Conservation (phyloP, 2,329 filamentous ascomycete species). For the Claviceps lovelessii region DNA sequence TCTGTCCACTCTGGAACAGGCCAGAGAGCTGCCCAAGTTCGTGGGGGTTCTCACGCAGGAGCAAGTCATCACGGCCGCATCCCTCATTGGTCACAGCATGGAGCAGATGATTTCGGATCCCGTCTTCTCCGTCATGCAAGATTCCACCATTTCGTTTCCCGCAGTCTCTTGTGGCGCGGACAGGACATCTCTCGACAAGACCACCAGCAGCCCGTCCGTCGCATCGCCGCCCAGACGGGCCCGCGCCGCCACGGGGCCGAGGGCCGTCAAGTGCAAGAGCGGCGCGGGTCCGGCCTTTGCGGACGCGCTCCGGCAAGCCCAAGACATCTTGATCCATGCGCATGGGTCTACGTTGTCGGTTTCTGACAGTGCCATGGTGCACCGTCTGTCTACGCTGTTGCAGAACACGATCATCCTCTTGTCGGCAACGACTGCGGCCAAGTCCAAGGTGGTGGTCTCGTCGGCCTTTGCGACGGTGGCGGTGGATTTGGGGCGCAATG, state of each 20-base stretch:
- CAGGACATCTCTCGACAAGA: constrained; percentile 22
- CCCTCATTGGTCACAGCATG: constrained; percentile 53
- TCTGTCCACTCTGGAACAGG: constrained; percentile 37
- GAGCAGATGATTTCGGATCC: constrained; percentile 64
- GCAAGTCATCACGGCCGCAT: constrained; percentile 51
- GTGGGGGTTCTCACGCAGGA: constrained; percentile 29
- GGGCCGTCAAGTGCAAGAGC: constrained; percentile 17
- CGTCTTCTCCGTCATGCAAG: constrained; percentile 77
- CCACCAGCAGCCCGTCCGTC: constrained; percentile 12
- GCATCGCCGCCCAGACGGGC: constrained; percentile 24
- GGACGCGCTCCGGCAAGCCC: constrained; percentile 47
- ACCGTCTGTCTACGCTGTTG: constrained; percentile 47
- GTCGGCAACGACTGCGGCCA: constrained; percentile 41
- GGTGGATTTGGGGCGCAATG: constrained; percentile 54
- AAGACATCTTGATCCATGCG: constrained; percentile 49
- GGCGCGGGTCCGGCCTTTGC: constrained; percentile 31
- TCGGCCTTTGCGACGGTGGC: constrained; percentile 47
- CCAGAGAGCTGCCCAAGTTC: constrained; percentile 28
- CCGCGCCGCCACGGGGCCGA: constrained; percentile 11
- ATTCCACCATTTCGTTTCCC: constrained; percentile 82
- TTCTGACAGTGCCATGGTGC: constrained; percentile 44
- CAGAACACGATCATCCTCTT: constrained; percentile 52
- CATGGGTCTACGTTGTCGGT: constrained; percentile 41
- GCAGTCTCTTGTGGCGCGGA: constrained; percentile 40
- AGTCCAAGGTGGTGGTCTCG: constrained; percentile 31